phyloP scores from a whole-genome alignment of 495 filamentous ascomycete species.

The Penicillium subrubescens region DNA sequence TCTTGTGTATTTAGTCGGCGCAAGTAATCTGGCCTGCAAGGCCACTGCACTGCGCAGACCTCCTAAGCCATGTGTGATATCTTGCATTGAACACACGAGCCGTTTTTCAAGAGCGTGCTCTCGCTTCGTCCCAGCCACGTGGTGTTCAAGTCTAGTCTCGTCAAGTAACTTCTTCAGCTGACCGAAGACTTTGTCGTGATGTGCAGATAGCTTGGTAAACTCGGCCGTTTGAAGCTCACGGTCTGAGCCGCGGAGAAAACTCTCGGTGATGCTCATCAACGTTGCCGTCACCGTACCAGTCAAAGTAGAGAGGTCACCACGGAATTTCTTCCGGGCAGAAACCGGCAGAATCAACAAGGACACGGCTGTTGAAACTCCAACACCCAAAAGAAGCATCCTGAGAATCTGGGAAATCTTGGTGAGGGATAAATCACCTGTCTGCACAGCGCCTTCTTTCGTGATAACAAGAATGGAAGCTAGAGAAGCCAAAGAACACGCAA shows the following conservation, averaged over 20 bases:
- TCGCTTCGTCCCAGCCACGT: conserved; percentile 76
- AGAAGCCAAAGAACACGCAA: conserved; percentile 84
- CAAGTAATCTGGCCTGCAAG: conserved; percentile 49
- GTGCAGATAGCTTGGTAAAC: conserved; percentile 62
- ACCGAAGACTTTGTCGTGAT: conserved; percentile 67
- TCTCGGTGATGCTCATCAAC: conserved; percentile 76
- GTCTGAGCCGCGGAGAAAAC: conserved; percentile 84
- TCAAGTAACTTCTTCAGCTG: conserved; percentile 76
- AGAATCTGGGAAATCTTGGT: conserved; percentile 84
- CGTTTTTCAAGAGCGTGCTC: conserved; percentile 78
- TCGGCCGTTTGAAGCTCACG: conserved; percentile 66
- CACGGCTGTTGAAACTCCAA: conserved; percentile 69
- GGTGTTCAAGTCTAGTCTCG: conserved; percentile 91
- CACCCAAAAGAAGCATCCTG: conserved; percentile 89
- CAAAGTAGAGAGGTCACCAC: conserved; percentile 70
- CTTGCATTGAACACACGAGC: conserved; percentile 81
- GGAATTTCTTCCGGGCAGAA: conserved; percentile 74
- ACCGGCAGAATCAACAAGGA: conserved; percentile 80
- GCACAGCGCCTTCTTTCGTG: conserved; percentile 88
- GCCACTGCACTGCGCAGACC: conserved; percentile 86
- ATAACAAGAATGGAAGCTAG: conserved; percentile 88
- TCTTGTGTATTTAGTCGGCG: neutral
- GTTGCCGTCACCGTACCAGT: conserved; percentile 79
- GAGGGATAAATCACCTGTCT: conserved; percentile 74
- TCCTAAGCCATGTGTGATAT: conserved; percentile 85